A percentile compares a stretch with the other conserved stretches of the same genome.
phyloP scores from a whole-genome alignment of 2,329 filamentous ascomycete genomes.

The Penicillium sp. region DNA sequence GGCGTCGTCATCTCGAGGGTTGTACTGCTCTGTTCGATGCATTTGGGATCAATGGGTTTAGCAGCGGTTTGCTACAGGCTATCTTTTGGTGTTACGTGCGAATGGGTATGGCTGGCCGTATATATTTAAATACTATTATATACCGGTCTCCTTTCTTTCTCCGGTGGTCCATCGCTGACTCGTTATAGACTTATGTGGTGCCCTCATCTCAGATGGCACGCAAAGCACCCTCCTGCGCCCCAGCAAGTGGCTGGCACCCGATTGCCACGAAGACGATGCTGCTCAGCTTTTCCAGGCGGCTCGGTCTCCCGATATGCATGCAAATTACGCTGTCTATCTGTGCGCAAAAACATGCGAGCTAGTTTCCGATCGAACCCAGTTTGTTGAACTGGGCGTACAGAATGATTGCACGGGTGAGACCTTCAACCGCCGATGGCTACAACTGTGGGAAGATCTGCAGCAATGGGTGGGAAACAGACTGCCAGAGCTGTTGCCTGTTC shows the following conservation, averaged over 20 bases:
- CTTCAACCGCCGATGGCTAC: conserved; percentile 53
- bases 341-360: conserved; percentile 58
- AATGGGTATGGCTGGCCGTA: conserved; percentile 47
- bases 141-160: too few species aligned
- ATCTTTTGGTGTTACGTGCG: conserved; percentile 64
- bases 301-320: conserved; percentile 58
- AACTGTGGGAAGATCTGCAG: conserved; percentile 56
- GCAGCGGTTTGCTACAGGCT: conserved; percentile 56
- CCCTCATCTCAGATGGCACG: conserved; percentile 57
- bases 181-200: conserved; percentile 56
- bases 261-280: conserved; percentile 42
- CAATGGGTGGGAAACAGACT: conserved; percentile 55
- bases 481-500: conserved; percentile 51
- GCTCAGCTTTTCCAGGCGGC: conserved; percentile 42
- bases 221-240: conserved; percentile 56
- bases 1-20: conserved; percentile 61
- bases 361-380: conserved; percentile 54
- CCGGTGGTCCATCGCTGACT: too few species aligned
- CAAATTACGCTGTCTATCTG: conserved; percentile 64
- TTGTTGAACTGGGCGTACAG: conserved; percentile 52
- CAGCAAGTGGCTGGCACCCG: conserved; percentile 53
- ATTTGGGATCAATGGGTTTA: conserved; percentile 56
- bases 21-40: conserved; percentile 59
- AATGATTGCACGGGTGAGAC: conserved; percentile 49
- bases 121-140: too few species aligned